These are phyloP conservation scores for Leccinum barrowsii DNA, from an alignment of 768 basidiomycete genomes.

Conservation along the genomic window DNA sequence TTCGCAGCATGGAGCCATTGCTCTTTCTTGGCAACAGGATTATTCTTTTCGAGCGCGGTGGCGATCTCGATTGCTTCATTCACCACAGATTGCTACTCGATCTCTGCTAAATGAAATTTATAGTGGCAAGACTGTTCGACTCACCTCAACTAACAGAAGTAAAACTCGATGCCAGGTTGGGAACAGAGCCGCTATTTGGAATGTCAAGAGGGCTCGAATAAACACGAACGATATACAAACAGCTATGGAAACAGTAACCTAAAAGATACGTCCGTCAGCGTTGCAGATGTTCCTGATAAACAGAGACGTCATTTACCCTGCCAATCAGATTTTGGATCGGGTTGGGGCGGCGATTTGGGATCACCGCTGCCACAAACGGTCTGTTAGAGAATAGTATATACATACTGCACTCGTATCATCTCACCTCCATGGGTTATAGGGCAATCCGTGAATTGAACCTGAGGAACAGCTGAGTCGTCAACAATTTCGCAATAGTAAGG, in stretches of 20 bases:
- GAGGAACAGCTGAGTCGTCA: neutral
- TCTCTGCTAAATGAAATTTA: too few species aligned
- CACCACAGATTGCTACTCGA: constrained; percentile 16
- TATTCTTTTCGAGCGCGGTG: neutral
- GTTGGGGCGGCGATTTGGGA: constrained; percentile 6
- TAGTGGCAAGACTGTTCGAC: neutral
- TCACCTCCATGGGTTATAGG: constrained; percentile 12
- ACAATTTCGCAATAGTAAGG: too few species aligned
- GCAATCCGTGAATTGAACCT: constrained; percentile 20
- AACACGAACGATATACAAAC: neutral
- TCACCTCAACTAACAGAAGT: constrained; percentile 12
- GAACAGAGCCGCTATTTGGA: constrained; percentile 16
- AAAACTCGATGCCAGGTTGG: constrained; percentile 20
- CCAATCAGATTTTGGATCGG: constrained; percentile 4
- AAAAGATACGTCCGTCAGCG: constrained; percentile 2
- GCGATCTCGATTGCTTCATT: constrained; percentile 15
- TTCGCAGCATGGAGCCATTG: constrained; percentile 14
- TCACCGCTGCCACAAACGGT: constrained; percentile 12
- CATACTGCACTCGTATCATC: neutral
- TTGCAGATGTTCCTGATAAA: neutral
- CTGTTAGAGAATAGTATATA: neutral
- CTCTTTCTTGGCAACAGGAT: neutral
- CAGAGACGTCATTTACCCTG: constrained; percentile 2
- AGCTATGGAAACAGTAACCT: constrained; percentile 20
- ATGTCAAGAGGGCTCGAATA: neutral